Percentiles rank a stretch among this genome's conserved stretches.
Conservation (phyloP, 345 rosid genomes). For the Lumnitzera littorea region DNA sequence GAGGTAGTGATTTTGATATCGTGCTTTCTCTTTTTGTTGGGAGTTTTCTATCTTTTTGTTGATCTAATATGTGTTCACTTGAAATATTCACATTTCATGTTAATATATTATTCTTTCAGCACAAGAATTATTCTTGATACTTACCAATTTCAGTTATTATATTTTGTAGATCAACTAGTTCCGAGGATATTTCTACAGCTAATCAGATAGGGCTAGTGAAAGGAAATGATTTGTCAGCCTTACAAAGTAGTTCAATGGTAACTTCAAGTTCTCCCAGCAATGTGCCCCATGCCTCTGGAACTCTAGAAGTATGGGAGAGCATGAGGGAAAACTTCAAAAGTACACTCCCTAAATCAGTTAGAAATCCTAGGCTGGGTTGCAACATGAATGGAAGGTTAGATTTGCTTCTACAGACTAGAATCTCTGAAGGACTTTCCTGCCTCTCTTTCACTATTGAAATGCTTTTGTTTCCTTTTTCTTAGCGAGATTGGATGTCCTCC, state of each 20-base stretch:
- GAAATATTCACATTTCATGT: neutral
- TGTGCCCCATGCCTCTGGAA: slow-evolving; percentile 26
- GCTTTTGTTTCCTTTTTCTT: slow-evolving; percentile 17
- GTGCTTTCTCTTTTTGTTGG: too few species aligned
- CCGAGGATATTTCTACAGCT: slow-evolving; percentile 26
- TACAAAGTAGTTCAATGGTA: slow-evolving; percentile 33
- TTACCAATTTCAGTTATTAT: slow-evolving; percentile 1
- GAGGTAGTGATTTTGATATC: too few species aligned
- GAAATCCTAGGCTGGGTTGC: slow-evolving; percentile 29
- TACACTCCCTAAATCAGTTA: slow-evolving; percentile 33
- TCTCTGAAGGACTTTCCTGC: neutral
- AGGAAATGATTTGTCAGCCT: slow-evolving; percentile 44
- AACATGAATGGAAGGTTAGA: slow-evolving; percentile 47
- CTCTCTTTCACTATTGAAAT: neutral
- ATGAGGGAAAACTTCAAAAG: slow-evolving; percentile 37
- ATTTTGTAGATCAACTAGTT: slow-evolving; percentile 28
- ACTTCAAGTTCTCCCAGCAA: slow-evolving; percentile 29
- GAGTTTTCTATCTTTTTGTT: too few species aligned
- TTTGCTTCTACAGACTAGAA: slow-evolving; percentile 5
- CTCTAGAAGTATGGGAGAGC: slow-evolving; percentile 35
- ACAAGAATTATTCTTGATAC: slow-evolving; percentile 3
- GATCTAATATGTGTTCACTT: too few species aligned
- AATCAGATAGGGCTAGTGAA: slow-evolving; percentile 27
- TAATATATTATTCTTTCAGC: neutral
- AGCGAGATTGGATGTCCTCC: slow-evolving; percentile 59